Evolutionary conservation across 495 filamentous ascomycete species (phyloP).

Genomic region (Patellaria atrata): DNA sequence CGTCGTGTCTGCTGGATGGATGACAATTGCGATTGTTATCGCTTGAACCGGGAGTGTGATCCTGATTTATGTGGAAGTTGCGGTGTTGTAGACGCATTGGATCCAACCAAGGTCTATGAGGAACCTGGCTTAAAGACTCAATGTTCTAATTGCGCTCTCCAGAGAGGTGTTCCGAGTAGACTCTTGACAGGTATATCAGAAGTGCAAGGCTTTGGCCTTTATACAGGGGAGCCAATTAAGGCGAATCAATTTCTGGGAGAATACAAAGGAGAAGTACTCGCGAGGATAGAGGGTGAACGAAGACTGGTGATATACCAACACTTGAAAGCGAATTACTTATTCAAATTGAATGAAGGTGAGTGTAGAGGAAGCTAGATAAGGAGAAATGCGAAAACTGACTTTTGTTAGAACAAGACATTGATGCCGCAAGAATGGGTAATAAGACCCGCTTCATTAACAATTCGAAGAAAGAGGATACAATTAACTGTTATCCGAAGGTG

Average conservation of each 20-base stretch:
- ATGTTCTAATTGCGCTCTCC: constrained; percentile 49
- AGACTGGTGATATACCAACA: constrained; percentile 50
- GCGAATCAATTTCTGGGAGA: constrained; percentile 52
- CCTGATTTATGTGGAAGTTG: constrained; percentile 51
- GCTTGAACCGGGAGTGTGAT: constrained; percentile 56
- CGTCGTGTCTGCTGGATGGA: constrained; percentile 35
- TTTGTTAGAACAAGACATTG: constrained; percentile 28
- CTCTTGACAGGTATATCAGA: constrained; percentile 48
- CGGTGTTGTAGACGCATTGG: constrained; percentile 45
- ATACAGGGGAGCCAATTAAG: constrained; percentile 44
- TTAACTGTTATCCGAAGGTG: constrained; percentile 43
- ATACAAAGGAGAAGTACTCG: constrained; percentile 59
- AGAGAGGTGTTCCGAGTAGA: constrained; percentile 43
- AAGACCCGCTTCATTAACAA: constrained; percentile 59
- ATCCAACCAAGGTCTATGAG: constrained; percentile 43
- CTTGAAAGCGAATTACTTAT: constrained; percentile 47
- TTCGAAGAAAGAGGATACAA: constrained; percentile 29
- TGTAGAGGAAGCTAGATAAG: constrained; percentile 21
- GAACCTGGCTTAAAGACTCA: constrained; percentile 33
- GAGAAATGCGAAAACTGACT: too few relatives aligned
- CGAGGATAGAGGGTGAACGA: constrained; percentile 46
- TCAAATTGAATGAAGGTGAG: constrained; percentile 43
- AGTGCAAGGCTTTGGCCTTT: constrained; percentile 51
- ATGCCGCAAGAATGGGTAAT: constrained; percentile 34
- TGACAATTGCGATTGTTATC: constrained; percentile 41